Evolutionary conservation across 441 rosid genomes (phyloP).

Genomic region (Pelargonium citronellum): DNA sequence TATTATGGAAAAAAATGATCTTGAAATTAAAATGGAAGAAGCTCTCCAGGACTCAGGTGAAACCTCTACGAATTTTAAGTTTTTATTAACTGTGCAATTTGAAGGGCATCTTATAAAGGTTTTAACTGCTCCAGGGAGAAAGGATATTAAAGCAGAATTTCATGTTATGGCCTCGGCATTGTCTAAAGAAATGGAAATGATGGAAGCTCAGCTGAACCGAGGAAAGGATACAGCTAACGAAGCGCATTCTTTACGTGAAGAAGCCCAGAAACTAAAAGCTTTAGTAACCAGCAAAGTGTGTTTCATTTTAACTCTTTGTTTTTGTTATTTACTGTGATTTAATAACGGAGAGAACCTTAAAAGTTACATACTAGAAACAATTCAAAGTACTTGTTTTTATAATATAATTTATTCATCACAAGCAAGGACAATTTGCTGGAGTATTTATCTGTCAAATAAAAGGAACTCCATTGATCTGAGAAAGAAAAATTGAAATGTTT

Average conservation of each 20-base stretch:
- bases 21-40: slow-evolving; percentile 85
- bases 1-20: slow-evolving; percentile 74
- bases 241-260: slow-evolving; percentile 59
- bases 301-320: neutral
- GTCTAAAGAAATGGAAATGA: slow-evolving; percentile 91
- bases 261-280: slow-evolving; percentile 53
- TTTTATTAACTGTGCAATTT: slow-evolving; percentile 14
- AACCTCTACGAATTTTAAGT: slow-evolving; percentile 15
- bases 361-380: slow-evolving; percentile 4
- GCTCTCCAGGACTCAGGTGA: slow-evolving; percentile 84
- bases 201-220: slow-evolving; percentile 83
- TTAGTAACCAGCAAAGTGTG: slow-evolving; percentile 63
- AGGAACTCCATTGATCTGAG: neutral
- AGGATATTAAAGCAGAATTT: slow-evolving; percentile 80
- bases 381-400: neutral
- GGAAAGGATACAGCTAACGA: slow-evolving; percentile 89
- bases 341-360: neutral
- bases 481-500: neutral
- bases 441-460: neutral
- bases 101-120: slow-evolving; percentile 23
- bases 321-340: neutral
- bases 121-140: slow-evolving; percentile 54
- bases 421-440: slow-evolving; percentile 5
- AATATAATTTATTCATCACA: neutral
- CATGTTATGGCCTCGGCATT: slow-evolving; percentile 82